These are phyloP conservation scores for Sphagnum magellanicum DNA, from an alignment of 228 moss, liverwort and hornwort genomes.

Conservation along the genomic window DNA sequence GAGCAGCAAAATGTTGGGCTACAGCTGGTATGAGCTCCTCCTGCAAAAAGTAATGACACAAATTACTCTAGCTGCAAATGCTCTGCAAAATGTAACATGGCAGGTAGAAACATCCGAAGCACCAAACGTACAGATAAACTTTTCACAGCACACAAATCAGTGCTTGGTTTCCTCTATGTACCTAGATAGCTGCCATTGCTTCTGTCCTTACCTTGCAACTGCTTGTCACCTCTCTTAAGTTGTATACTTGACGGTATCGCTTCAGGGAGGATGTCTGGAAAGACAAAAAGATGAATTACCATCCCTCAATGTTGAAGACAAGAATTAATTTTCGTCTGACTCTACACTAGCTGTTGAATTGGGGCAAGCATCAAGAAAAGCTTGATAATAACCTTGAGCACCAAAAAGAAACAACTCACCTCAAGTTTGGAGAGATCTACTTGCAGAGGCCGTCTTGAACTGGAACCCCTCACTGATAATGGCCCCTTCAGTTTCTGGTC, in stretches of 20 bases:
- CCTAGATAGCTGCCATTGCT: too few relatives aligned
- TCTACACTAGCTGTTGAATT: background rate
- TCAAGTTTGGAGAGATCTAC: conserved; percentile 97
- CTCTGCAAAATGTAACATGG: too few relatives aligned
- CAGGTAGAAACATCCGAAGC: too few relatives aligned
- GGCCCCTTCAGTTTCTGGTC: conserved; percentile 77
- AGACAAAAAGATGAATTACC: too few relatives aligned
- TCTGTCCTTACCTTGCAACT: conserved; percentile 71
- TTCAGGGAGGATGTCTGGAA: conserved; percentile 85
- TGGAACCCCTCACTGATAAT: conserved; percentile 42
- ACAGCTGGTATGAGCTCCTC: conserved; percentile 98
- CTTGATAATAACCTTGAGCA: too few relatives aligned
- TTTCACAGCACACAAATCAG: too few relatives aligned
- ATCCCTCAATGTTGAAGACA: too few relatives aligned
- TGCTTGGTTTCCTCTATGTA: too few relatives aligned
- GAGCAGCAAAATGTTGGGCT: conserved; percentile 90
- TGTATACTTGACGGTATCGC: conserved; percentile 91
- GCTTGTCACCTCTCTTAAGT: conserved; percentile 78
- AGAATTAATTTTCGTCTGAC: background rate
- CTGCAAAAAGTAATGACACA: conserved; percentile 15
- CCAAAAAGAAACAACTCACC: conserved; percentile 20
- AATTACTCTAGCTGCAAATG: too few relatives aligned
- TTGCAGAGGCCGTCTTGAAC: conserved; percentile 77
- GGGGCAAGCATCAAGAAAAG: background rate
- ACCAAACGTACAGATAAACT: too few relatives aligned